These are phyloP conservation scores for Hyaloscypha variabilis DNA, from an alignment of 495 filamentous ascomycete species.

Conservation along the genomic window DNA sequence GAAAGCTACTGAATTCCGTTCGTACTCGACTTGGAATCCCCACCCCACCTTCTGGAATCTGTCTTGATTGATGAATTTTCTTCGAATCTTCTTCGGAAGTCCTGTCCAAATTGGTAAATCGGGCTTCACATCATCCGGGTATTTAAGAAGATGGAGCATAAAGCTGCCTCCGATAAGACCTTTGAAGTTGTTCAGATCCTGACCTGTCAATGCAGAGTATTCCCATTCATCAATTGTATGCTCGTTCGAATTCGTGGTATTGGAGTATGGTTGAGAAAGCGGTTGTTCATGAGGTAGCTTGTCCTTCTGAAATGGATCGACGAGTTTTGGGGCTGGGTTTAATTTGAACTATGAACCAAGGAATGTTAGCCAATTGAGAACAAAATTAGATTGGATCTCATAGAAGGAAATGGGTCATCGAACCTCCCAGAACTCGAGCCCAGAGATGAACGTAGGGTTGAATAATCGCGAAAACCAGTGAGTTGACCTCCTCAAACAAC, in stretches of 20 bases:
- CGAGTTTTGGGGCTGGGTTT: slow-evolving; percentile 5
- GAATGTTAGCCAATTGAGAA: not conserved
- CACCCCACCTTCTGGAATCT: slow-evolving; percentile 1
- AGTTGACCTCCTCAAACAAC: too few species aligned
- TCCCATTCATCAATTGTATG: not conserved
- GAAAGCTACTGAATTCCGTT: slow-evolving; percentile 1
- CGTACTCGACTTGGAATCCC: slow-evolving; percentile 9
- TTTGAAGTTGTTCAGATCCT: slow-evolving; percentile 6
- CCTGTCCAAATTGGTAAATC: slow-evolving; percentile 4
- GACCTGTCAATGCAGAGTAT: not conserved
- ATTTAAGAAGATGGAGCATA: slow-evolving; percentile 7
- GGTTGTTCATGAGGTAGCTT: not conserved
- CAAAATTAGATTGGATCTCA: not conserved
- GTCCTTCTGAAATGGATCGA: slow-evolving; percentile 1
- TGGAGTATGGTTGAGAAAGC: not conserved
- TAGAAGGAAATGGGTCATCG: not conserved
- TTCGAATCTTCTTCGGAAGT: slow-evolving; percentile 1
- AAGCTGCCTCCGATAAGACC: slow-evolving; percentile 1
- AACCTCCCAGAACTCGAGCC: slow-evolving; percentile 3
- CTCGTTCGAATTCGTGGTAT: not conserved
- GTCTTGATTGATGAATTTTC: not conserved
- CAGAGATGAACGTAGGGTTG: not conserved
- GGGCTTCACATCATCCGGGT: not conserved
- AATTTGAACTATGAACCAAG: slow-evolving; percentile 10
- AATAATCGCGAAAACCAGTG: not conserved